Base-by-base conservation (phyloP, 192 early-diverging fungal genomes). In the Jimgerdemannia lactiflua region DNA sequence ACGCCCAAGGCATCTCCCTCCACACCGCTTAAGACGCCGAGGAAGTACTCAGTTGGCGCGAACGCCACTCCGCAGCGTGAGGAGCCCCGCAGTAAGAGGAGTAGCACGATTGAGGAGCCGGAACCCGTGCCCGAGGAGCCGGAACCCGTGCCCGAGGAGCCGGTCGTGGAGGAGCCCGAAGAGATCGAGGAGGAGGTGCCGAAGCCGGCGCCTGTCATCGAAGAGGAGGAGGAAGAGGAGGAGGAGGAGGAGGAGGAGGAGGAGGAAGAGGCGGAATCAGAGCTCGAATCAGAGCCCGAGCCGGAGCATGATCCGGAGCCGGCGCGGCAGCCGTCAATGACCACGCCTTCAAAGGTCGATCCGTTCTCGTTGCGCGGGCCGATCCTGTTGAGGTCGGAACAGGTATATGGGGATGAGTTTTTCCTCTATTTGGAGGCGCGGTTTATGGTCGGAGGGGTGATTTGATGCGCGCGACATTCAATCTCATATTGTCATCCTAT, bases 11-110 rank as follows among this genome's bases (percentile, higher is more conserved):
- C 79, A 0, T 20, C 79, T 17, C 74, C 43, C 19, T 6, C 67
- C 10, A 64, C 40, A 59, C 18, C 64, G 64, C 64, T 67, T 41
- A 43, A 42, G 20, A 64, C 54, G 9, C 72, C 64, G 42, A 49
- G 64, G 4, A 73, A 73, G 64, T 19, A 66, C 65, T 73, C 72
- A 64, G 42, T 66, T 10, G 67, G 72, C 42, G 44, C 67, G 49
- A 10, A 6, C 49, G 2, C 29, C 29, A 29, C 29, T 29, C 29
- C 49, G 49, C 49, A 14, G 69, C 72, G 4, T 63, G 76, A 72
- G 43, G 76, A 64, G 67, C 76, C 14, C 29, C 39, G 17, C 18
- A 69, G 67, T 42, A 76, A 79, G 42, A 71, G 39, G 69, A 77
- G 49, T 71, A 76, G 65, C 54, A 64, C 19, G 54, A 71, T 42